A percentile compares a stretch with the other conserved stretches of the same genome.
phyloP scores from a whole-genome alignment of 768 basidiomycete species.

The Strobilomyces dryophilus region DNA sequence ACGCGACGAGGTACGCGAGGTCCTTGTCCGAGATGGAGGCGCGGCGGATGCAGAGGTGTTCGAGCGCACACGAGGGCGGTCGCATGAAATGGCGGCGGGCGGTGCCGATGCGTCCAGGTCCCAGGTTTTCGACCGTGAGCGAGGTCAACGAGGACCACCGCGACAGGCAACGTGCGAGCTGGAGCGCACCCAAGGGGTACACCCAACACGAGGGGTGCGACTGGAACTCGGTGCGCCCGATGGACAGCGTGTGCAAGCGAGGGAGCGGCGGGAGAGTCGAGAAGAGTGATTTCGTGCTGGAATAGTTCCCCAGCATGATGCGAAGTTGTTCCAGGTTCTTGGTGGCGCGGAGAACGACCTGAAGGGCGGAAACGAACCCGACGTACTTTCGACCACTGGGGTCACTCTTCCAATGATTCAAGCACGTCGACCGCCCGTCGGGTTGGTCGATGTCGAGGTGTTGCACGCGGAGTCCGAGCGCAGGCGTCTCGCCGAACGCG shows the following conservation, averaged over 20 bases:
- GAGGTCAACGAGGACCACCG: slow-evolving; percentile 1
- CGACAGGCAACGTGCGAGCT: not conserved
- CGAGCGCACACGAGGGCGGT: slow-evolving; percentile 2
- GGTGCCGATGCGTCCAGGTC: not conserved
- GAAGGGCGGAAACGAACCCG: not conserved
- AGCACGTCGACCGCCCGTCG: too few relatives aligned
- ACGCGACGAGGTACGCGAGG: not conserved
- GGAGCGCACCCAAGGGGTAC: not conserved
- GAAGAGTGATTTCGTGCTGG: not conserved
- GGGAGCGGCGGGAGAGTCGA: not conserved
- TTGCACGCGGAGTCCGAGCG: not conserved
- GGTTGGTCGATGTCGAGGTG: not conserved
- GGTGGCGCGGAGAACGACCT: not conserved
- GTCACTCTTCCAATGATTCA: too few relatives aligned
- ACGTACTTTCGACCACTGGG: too few relatives aligned
- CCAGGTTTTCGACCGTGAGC: not conserved
- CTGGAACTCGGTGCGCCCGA: not conserved
- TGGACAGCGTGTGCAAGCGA: not conserved
- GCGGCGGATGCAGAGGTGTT: not conserved
- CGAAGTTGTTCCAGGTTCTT: slow-evolving; percentile 1
- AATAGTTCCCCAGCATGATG: not conserved
- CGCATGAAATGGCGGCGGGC: not conserved
- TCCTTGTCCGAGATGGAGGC: not conserved
- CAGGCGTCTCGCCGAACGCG: not conserved
- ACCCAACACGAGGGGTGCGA: too few relatives aligned